Conservation (phyloP, 371 early-diverging fungal genomes). For the Rhizopus microsporus region DNA sequence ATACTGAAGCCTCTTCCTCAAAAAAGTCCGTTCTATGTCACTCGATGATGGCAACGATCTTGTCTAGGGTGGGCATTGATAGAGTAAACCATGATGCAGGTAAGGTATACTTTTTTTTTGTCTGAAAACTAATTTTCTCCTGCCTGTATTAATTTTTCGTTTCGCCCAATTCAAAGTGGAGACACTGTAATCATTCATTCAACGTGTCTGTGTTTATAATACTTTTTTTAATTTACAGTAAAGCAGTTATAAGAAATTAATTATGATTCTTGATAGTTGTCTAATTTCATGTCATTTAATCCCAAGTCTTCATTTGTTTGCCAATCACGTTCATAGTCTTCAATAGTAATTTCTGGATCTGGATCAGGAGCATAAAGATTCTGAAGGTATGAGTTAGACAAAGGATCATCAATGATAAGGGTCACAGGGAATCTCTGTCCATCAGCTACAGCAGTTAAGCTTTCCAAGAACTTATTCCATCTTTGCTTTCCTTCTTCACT, state of each 20-base stretch:
- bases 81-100: too few relatives aligned
- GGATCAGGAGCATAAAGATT: constrained; percentile 90
- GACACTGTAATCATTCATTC: too few relatives aligned
- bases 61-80: too few relatives aligned
- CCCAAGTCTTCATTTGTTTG: constrained; percentile 87
- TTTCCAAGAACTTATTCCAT: constrained; percentile 71
- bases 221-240: neutral
- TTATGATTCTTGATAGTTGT: constrained; percentile 44
- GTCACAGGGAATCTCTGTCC: constrained; percentile 65
- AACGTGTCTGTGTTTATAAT: too few relatives aligned
- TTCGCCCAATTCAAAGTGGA: too few relatives aligned
- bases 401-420: constrained; percentile 90
- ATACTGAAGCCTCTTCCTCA: too few relatives aligned
- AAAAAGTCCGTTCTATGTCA: too few relatives aligned
- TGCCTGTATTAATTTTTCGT: too few relatives aligned
- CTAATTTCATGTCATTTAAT: constrained; percentile 82
- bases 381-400: constrained; percentile 82
- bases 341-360: constrained; percentile 91
- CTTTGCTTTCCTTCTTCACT: constrained; percentile 49
- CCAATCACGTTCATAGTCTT: constrained; percentile 83
- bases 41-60: too few relatives aligned
- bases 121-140: too few relatives aligned
- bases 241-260: neutral
- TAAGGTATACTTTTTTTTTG: too few relatives aligned
- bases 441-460: constrained; percentile 64